Base-by-base conservation (phyloP, 306 rosid genomes). In the Vigna hirtella region DNA sequence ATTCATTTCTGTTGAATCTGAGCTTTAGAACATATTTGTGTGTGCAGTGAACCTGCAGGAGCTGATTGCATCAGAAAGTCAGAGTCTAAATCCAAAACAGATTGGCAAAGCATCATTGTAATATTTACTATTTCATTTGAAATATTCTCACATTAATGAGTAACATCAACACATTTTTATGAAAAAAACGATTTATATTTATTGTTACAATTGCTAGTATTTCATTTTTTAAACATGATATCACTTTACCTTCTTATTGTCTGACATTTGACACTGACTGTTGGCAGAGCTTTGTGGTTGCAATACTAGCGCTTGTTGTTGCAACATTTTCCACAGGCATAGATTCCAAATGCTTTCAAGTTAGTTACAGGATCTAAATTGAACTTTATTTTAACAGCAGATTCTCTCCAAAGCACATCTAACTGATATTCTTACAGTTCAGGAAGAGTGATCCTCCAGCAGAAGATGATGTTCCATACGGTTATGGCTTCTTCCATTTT, bases 271-370 rank as follows among this genome's bases (percentile, higher is more conserved):
- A 78, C 68, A 66, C 22, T 78, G 42, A 58, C 26, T 84, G 10
- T 73, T 81, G 77, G 64, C 98, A 96, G 99, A 96, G 96, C 81
- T 96, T 96, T 82, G 79, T 96, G 45, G 85, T 96, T 81, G 99
- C 93, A 42, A 81, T 90, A 75, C 85, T 91, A 40, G 94, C 97
- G 17, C 88, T 96, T 26, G 99, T 93, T 26, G 81, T 90, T 24
- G 99, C 99, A 42, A 93, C 98, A 72, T 93, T 96, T 83, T 93
- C 99, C 8, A 96, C 99, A 0, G 99, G 99, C 74, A 93, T 93
- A 85, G 99, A 96, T 85, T 96, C 99, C 32, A 81, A 96, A 57
- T 87, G 93, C 83, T 90, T 93, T 80, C 97, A 93, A 98, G 98
- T 95, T 79, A 50, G 90, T 76, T 79, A 55, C 17, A 72, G 77